Evolutionary conservation across 345 rosid species (phyloP).

Genomic region (Brassica carinata): DNA sequence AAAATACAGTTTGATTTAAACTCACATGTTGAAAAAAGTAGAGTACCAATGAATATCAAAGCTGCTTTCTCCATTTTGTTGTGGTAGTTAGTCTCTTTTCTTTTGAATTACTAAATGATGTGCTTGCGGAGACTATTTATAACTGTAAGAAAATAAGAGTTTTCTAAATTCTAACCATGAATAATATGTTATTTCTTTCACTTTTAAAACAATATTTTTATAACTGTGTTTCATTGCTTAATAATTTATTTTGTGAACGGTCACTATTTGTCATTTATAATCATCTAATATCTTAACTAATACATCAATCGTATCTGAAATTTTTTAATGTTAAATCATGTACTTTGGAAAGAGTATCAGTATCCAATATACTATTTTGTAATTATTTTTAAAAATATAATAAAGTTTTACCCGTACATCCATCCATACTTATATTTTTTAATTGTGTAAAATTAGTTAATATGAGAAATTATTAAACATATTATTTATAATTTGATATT

Average conservation of each 20-base stretch:
- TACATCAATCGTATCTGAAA: neutral
- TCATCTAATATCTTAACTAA: neutral
- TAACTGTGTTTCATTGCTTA: neutral
- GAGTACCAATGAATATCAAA: slow-evolving; percentile 6
- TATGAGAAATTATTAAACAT: too few relatives aligned
- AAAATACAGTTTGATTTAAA: neutral
- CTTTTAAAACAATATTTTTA: neutral
- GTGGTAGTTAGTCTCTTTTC: neutral
- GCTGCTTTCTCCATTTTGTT: slow-evolving; percentile 21
- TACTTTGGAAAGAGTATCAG: neutral
- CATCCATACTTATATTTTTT: too few relatives aligned
- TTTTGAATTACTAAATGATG: neutral
- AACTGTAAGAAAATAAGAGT: neutral
- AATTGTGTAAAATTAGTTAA: too few relatives aligned
- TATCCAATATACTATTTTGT: neutral
- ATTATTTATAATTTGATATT: too few relatives aligned
- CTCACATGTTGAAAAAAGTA: slow-evolving; percentile 25
- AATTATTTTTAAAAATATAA: neutral
- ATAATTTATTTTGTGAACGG: neutral
- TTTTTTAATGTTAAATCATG: neutral
- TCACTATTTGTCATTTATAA: neutral
- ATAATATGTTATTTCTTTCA: neutral
- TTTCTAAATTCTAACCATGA: neutral
- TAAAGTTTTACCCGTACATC: too few relatives aligned
- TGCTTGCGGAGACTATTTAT: neutral